These are phyloP conservation scores for Syzygium aromaticum DNA, from an alignment of 345 rosid species.

Conservation along the genomic window DNA sequence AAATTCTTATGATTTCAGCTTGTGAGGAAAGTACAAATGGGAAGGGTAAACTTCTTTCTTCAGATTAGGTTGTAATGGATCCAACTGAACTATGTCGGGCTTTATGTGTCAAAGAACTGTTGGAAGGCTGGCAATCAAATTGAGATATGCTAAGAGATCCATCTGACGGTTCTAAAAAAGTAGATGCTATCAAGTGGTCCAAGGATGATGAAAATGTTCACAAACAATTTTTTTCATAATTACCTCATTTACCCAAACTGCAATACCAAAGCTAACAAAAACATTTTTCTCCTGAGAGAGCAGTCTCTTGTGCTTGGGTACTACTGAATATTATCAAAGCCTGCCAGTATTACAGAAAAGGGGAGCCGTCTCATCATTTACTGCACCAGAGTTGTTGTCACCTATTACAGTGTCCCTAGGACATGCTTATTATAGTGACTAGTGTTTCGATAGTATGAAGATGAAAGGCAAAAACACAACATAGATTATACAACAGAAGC, in stretches of 20 bases:
- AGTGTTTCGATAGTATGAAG: not conserved
- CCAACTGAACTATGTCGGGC: not conserved
- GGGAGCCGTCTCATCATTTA: not conserved
- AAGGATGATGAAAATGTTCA: not conserved
- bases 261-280: not conserved
- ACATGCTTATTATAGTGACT: not conserved
- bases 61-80: not conserved
- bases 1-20: not conserved
- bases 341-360: not conserved
- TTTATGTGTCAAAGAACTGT: not conserved
- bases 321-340: not conserved
- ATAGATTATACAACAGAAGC: not conserved
- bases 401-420: not conserved
- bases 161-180: not conserved
- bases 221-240: not conserved
- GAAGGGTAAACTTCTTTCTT: not conserved
- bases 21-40: not conserved
- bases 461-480: not conserved
- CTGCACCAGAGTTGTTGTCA: not conserved
- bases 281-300: not conserved
- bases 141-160: not conserved
- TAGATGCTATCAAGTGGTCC: not conserved
- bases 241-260: not conserved
- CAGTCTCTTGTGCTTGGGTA: not conserved
- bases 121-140: not conserved